phyloP scores from a whole-genome alignment of 306 rosid genomes.

The Aeschynomene evenia region DNA sequence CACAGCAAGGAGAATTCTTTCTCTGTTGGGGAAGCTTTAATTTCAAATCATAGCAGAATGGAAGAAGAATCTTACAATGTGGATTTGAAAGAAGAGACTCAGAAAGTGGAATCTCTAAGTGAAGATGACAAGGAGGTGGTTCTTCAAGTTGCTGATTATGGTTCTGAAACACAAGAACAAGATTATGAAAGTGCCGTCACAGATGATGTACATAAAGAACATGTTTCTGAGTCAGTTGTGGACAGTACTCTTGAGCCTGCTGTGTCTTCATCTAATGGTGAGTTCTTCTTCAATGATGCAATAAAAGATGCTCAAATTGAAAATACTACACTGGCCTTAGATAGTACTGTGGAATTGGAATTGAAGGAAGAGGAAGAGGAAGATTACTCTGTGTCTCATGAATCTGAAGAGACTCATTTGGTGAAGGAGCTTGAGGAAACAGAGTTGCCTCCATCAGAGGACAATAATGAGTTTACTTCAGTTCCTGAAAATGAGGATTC shows the following conservation, averaged over 20 bases:
- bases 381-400: background rate
- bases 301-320: slow-evolving; percentile 12
- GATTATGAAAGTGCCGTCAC: slow-evolving; percentile 19
- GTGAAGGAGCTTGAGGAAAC: background rate
- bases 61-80: slow-evolving; percentile 41
- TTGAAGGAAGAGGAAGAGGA: slow-evolving; percentile 13
- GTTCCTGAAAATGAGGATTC: slow-evolving; percentile 19
- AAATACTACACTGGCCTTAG: background rate
- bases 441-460: slow-evolving; percentile 6
- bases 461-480: background rate
- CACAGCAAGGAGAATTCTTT: background rate
- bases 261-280: background rate
- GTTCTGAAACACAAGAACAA: slow-evolving; percentile 12
- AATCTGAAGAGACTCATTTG: background rate
- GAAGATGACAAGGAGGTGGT: slow-evolving; percentile 29
- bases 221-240: slow-evolving; percentile 29
- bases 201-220: background rate
- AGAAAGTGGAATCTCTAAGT: slow-evolving; percentile 19
- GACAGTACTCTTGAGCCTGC: slow-evolving; percentile 20
- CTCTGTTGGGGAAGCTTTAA: background rate
- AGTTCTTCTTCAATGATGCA: background rate
- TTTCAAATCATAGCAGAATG: slow-evolving; percentile 37
- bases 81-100: slow-evolving; percentile 34
- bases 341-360: slow-evolving; percentile 12
- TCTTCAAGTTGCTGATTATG: slow-evolving; percentile 25